Evolutionary conservation across 257 asterid genomes (phyloP).

Genomic region (Ilex asprella): DNA sequence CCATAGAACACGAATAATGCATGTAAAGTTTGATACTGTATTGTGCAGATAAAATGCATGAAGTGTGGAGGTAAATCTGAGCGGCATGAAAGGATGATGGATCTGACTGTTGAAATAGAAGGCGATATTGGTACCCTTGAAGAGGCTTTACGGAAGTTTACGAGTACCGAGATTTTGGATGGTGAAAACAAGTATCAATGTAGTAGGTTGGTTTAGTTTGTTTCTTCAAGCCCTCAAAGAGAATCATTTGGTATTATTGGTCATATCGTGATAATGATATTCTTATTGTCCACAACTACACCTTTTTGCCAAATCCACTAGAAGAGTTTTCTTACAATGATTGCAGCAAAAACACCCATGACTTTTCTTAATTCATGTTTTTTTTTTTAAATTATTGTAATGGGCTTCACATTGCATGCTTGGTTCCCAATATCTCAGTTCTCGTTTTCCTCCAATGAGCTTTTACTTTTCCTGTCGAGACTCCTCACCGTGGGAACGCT

Average conservation of each 20-base stretch:
- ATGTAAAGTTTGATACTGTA: constrained; percentile 6
- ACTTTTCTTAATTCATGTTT: no score
- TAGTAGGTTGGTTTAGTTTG: constrained; percentile 30
- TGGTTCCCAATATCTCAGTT: no score
- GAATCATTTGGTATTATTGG: no score
- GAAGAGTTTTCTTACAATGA: neutral
- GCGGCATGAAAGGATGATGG: constrained; percentile 42
- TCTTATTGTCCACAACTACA: no score
- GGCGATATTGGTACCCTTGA: constrained; percentile 45
- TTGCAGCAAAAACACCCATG: neutral
- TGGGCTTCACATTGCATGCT: neutral
- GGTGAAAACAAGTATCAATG: constrained; percentile 64
- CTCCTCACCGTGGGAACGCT: no score
- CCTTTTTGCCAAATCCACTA: no score
- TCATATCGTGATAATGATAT: no score
- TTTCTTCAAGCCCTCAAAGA: neutral
- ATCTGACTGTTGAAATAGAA: constrained; percentile 51
- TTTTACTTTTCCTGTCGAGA: no score
- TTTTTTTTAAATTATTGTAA: neutral
- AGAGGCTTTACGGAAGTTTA: constrained; percentile 50
- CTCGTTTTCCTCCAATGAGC: no score
- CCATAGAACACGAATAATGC: no score
- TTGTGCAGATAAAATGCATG: constrained; percentile 44
- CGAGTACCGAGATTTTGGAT: constrained; percentile 48
- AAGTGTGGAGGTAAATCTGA: constrained; percentile 50